These are phyloP conservation scores for Solanum hybrid DNA, from an alignment of 305 asterid genomes.

Conservation along the genomic window DNA sequence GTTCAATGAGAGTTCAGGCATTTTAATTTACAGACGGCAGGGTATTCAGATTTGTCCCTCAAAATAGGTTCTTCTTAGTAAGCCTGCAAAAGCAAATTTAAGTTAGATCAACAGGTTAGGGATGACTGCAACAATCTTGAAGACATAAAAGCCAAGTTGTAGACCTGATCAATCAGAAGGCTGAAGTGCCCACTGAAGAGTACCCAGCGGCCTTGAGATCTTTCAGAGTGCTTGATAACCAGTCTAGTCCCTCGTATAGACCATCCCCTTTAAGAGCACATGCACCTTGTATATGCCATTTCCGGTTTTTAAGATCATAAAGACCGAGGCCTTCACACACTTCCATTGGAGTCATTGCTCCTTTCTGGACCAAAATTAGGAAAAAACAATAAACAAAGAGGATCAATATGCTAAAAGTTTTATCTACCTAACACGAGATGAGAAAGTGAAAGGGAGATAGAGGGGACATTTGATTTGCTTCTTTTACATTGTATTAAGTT, in stretches of 20 bases:
- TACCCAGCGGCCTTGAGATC: constrained; percentile 75
- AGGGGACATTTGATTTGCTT: neutral
- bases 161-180: constrained; percentile 32
- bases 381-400: neutral
- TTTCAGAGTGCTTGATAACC: constrained; percentile 86
- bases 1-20: neutral
- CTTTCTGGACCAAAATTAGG: constrained; percentile 45
- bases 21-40: neutral
- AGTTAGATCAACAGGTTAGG: neutral
- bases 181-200: constrained; percentile 71
- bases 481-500: neutral
- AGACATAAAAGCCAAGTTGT: neutral
- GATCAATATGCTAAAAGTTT: neutral
- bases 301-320: constrained; percentile 70
- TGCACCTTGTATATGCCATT: constrained; percentile 91
- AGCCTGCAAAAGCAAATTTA: neutral
- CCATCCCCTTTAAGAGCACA: constrained; percentile 83
- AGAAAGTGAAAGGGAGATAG: neutral
- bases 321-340: constrained; percentile 92
- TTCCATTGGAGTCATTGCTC: constrained; percentile 95
- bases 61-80: neutral
- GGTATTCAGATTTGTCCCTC: neutral
- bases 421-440: neutral
- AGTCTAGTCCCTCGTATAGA: constrained; percentile 88
- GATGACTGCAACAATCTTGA: neutral